Conservation (phyloP, 805 yeast species). For the Candida saitoana region DNA sequence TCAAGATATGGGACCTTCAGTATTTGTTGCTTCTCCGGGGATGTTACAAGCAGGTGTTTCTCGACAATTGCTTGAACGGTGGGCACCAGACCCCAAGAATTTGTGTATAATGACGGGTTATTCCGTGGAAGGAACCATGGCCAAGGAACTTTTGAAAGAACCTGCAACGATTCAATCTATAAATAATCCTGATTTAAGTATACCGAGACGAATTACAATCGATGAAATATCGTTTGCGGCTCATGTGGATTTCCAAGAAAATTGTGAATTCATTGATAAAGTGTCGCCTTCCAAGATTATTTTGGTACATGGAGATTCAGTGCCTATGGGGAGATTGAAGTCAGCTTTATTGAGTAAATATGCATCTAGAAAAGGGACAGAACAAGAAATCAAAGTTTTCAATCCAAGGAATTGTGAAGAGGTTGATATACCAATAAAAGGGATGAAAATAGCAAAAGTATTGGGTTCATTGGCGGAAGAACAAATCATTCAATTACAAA, state of each 20-base stretch:
- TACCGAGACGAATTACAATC: constrained; percentile 81
- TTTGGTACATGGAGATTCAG: constrained; percentile 94
- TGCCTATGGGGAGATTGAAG: constrained; percentile 97
- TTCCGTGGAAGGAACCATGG: constrained; percentile 98
- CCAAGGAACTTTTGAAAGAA: constrained; percentile 80
- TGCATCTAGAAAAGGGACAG: constrained; percentile 74
- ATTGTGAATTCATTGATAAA: constrained; percentile 82
- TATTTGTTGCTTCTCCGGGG: constrained; percentile 95
- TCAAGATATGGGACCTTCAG: constrained; percentile 94
- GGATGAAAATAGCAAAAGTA: constrained; percentile 76
- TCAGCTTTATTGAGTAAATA: constrained; percentile 89
- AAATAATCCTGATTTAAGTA: constrained; percentile 71
- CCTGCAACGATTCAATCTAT: constrained; percentile 87
- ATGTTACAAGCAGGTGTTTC: constrained; percentile 97
- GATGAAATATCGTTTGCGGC: constrained; percentile 99
- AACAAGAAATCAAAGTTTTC: constrained; percentile 83
- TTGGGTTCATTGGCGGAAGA: constrained; percentile 51
- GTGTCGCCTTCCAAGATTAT: constrained; percentile 83
- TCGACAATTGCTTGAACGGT: constrained; percentile 81
- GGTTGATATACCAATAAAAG: constrained; percentile 71
- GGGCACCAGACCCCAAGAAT: constrained; percentile 97
- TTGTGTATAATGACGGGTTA: constrained; percentile 90
- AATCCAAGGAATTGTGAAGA: constrained; percentile 90
- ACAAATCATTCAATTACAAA: constrained; percentile 30
- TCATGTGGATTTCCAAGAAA: constrained; percentile 94